These are phyloP conservation scores for Macadamia tetraphylla DNA, from an alignment of 164 flowering plant genomes.

Conservation along the genomic window DNA sequence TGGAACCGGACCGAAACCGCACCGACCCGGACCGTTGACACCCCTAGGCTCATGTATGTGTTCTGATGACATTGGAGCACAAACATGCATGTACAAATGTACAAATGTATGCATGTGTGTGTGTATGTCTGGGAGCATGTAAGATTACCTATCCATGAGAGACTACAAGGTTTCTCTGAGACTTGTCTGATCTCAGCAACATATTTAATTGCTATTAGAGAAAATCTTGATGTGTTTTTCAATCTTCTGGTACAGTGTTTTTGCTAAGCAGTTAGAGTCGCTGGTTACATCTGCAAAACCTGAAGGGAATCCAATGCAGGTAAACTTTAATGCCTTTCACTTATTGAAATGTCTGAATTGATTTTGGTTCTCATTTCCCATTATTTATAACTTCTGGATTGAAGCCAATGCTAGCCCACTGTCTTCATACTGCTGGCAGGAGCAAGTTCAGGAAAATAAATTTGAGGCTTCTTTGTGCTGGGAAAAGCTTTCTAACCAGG, in stretches of 20 bases:
- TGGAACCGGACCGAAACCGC: no score
- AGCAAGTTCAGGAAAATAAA: constrained; percentile 30
- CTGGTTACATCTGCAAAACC: constrained; percentile 28
- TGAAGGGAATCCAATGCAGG: constrained; percentile 43
- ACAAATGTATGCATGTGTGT: no score
- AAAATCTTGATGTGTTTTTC: constrained; percentile 4
- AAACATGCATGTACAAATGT: no score
- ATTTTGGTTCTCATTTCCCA: neutral
- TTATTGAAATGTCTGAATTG: neutral
- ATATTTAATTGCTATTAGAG: neutral
- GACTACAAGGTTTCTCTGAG: neutral
- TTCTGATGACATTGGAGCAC: no score
- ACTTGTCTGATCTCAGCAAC: neutral
- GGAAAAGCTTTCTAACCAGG: constrained; percentile 30
- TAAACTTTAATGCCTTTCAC: constrained; percentile 18
- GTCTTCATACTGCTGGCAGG: constrained; percentile 19
- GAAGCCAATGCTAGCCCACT: constrained; percentile 6
- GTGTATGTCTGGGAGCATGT: no score
- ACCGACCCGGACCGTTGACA: no score
- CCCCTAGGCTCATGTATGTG: no score
- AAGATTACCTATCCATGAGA: no score
- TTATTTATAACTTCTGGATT: neutral
- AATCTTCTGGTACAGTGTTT: constrained; percentile 45
- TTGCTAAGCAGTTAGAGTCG: constrained; percentile 49
- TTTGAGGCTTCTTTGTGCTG: constrained; percentile 23